Evolutionary conservation across 2,329 filamentous ascomycete species (phyloP).

Genomic region (Exophiala bonariae): DNA sequence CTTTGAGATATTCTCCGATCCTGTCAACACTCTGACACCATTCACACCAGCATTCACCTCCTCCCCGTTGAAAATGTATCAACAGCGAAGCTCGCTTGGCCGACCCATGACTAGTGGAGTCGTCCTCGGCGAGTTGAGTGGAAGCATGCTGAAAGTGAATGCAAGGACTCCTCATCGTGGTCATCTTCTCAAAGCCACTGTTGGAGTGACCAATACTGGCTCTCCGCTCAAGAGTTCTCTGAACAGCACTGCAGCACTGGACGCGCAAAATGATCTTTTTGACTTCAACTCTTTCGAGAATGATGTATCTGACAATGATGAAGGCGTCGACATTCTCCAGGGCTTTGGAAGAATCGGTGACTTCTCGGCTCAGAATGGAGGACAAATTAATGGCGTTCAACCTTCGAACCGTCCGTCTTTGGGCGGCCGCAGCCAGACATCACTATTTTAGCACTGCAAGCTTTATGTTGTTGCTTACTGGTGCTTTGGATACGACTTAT

Average conservation of each 20-base stretch:
- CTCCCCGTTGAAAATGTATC: constrained; percentile 57
- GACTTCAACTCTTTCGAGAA: constrained; percentile 48
- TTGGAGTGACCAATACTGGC: constrained; percentile 16
- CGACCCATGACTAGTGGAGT: constrained; percentile 50
- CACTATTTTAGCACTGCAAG: constrained; percentile 18
- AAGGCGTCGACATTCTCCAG: constrained; percentile 45
- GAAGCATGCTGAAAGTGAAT: constrained; percentile 37
- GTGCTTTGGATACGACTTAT: neutral
- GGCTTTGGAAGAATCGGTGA: constrained; percentile 48
- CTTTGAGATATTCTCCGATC: constrained; percentile 58
- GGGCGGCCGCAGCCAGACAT: constrained; percentile 24
- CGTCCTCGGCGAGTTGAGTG: constrained; percentile 49
- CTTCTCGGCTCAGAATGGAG: constrained; percentile 12
- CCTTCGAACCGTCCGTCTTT: constrained; percentile 13
- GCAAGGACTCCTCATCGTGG: constrained; percentile 38
- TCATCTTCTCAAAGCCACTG: constrained; percentile 29
- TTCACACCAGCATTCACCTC: constrained; percentile 41
- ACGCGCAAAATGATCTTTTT: constrained; percentile 46
- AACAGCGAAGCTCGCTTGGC: constrained; percentile 49
- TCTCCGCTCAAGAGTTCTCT: constrained; percentile 25
- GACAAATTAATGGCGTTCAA: neutral
- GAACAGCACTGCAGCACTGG: constrained; percentile 36
- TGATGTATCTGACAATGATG: constrained; percentile 42
- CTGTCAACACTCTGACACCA: constrained; percentile 34
- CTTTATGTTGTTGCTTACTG: neutral